These are phyloP conservation scores for Aegilops tauschii DNA, from an alignment of 176 grass and related monocot species.

Conservation along the genomic window DNA sequence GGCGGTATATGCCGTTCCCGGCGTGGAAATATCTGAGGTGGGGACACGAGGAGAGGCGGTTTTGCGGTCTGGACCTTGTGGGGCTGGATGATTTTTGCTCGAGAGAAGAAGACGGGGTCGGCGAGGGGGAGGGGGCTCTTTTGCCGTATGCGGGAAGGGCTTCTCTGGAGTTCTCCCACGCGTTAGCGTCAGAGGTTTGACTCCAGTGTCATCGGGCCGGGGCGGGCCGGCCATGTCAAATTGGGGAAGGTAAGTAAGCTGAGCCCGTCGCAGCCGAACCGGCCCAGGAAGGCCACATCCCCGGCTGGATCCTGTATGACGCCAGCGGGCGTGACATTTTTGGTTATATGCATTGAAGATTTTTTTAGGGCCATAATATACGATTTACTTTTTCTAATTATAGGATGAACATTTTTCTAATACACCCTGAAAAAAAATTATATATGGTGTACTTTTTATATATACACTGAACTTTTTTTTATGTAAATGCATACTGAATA, in stretches of 20 bases:
- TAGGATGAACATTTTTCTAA: too few species aligned
- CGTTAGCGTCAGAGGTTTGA: not conserved
- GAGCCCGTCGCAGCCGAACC: not conserved
- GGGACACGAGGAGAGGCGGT: not conserved
- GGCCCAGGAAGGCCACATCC: too few species aligned
- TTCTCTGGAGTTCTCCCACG: not conserved
- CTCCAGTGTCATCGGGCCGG: not conserved
- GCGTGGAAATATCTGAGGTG: constrained; percentile 1
- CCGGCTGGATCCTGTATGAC: too few species aligned
- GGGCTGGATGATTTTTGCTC: not conserved
- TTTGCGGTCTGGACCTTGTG: not conserved
- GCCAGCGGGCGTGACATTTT: too few species aligned
- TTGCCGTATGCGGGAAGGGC: not conserved
- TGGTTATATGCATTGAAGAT: too few species aligned
- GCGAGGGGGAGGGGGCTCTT: not conserved
- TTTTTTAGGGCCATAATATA: too few species aligned
- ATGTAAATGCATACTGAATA: too few species aligned
- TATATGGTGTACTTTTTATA: too few species aligned
- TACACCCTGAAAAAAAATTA: too few species aligned
- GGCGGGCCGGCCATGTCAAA: too few species aligned
- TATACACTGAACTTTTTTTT: too few species aligned
- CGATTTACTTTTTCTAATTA: too few species aligned
- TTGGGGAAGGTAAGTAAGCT: not conserved
- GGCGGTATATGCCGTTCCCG: not conserved
- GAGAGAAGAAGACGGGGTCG: not conserved